Conservation (phyloP, 768 basidiomycete genomes). For the Lactifluus echinatus region DNA sequence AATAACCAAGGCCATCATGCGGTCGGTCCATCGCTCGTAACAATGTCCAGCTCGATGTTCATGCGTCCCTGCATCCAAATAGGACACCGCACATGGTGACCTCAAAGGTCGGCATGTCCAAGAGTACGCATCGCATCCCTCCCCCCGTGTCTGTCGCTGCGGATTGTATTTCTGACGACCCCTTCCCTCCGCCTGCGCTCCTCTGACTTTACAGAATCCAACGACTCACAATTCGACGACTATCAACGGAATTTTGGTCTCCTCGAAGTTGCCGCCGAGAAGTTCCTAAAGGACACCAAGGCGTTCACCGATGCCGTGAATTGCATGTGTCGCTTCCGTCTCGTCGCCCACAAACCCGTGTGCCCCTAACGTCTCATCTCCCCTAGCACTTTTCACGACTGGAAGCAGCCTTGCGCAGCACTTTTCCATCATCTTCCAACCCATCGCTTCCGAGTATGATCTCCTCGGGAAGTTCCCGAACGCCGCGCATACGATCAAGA, state of each 20-base stretch:
- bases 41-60: background rate
- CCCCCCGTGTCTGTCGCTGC: background rate
- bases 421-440: conserved; percentile 54
- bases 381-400: conserved; percentile 54
- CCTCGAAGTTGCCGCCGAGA: conserved; percentile 77
- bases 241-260: conserved; percentile 66
- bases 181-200: background rate
- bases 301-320: conserved; percentile 78
- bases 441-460: conserved; percentile 69
- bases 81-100: conserved; percentile 91
- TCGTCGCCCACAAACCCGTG: background rate
- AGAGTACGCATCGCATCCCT: conserved; percentile 47
- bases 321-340: conserved; percentile 35
- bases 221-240: conserved; percentile 87
- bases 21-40: conserved; percentile 36
- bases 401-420: conserved; percentile 57
- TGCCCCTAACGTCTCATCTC: background rate
- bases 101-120: conserved; percentile 81
- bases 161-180: background rate
- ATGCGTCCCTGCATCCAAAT: conserved; percentile 1
- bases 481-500: conserved; percentile 65
- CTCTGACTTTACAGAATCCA: conserved; percentile 43
- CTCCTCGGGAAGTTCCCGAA: conserved; percentile 72
- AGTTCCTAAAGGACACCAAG: conserved; percentile 87
- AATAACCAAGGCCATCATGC: conserved; percentile 63